phyloP scores from a whole-genome alignment of 768 basidiomycete species.

The Sarcodon aspratus region DNA sequence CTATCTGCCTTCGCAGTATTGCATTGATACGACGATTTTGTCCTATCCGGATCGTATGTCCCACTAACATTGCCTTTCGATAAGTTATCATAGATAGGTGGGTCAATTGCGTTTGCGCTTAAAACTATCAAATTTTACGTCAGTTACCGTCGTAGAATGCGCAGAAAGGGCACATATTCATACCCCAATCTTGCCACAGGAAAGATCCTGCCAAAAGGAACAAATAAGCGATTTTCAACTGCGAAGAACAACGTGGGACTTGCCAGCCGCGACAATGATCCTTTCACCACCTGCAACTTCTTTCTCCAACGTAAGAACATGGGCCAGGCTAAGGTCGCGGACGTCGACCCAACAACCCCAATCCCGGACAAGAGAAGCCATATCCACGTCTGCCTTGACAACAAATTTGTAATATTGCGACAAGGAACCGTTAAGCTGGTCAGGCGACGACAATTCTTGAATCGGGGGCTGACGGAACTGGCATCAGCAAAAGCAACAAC shows the following conservation, averaged over 20 bases:
- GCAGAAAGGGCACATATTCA: background rate
- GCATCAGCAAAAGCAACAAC: background rate
- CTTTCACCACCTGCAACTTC: constrained; percentile 23
- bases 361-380: background rate
- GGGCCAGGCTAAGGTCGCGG: constrained; percentile 9
- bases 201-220: background rate
- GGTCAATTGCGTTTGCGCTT: constrained; percentile 2
- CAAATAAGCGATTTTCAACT: background rate
- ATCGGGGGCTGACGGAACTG: constrained; percentile 24
- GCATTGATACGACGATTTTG: background rate
- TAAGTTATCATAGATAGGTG: constrained; percentile 1
- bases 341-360: constrained; percentile 9
- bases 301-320: constrained; percentile 8
- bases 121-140: background rate
- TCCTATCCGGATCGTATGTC: background rate
- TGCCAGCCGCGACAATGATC: constrained; percentile 18
- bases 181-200: constrained; percentile 9
- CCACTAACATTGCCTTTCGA: background rate
- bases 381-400: constrained; percentile 2
- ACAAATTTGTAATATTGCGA: constrained; percentile 22
- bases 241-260: background rate
- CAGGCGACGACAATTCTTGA: constrained; percentile 24
- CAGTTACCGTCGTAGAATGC: background rate
- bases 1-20: constrained; percentile 6
- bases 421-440: constrained; percentile 29